phyloP scores from a whole-genome alignment of 345 rosid genomes.

The Ceriops decandra region DNA sequence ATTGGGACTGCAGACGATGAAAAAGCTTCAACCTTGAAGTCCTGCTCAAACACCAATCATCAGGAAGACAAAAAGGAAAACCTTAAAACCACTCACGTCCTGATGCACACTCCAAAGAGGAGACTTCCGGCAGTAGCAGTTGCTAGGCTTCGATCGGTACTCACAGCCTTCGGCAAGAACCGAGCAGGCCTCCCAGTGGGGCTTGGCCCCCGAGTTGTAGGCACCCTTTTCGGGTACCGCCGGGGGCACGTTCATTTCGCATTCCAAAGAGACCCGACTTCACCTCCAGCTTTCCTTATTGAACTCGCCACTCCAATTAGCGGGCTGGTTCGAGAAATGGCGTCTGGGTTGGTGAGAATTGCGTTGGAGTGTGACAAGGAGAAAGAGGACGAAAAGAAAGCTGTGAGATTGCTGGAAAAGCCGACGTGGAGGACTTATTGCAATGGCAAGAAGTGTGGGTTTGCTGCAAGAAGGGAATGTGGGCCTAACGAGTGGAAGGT shows the following conservation, averaged over 20 bases:
- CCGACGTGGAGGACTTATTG: slow-evolving; percentile 90
- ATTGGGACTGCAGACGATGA: slow-evolving; percentile 61
- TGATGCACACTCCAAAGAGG: slow-evolving; percentile 46
- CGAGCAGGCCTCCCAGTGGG: slow-evolving; percentile 36
- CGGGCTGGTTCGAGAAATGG: slow-evolving; percentile 86
- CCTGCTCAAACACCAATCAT: slow-evolving; percentile 19
- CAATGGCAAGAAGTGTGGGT: slow-evolving; percentile 88
- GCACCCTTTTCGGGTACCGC: slow-evolving; percentile 84
- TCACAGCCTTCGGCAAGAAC: slow-evolving; percentile 51
- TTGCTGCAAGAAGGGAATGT: slow-evolving; percentile 72
- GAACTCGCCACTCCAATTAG: slow-evolving; percentile 94
- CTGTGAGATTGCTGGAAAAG: slow-evolving; percentile 73
- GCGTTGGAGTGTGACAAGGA: slow-evolving; percentile 85
- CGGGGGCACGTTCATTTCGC: slow-evolving; percentile 95
- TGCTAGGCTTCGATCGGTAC: slow-evolving; percentile 72
- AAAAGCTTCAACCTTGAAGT: slow-evolving; percentile 30
- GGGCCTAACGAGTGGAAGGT: slow-evolving; percentile 69
- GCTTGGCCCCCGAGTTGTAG: slow-evolving; percentile 67
- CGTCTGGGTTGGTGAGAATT: slow-evolving; percentile 90
- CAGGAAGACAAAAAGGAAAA: slow-evolving; percentile 30
- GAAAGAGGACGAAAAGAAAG: slow-evolving; percentile 38
- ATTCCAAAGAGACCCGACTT: slow-evolving; percentile 72
- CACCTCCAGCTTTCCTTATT: slow-evolving; percentile 74
- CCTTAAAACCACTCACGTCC: slow-evolving; percentile 3
- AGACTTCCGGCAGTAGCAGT: slow-evolving; percentile 73